Percentiles rank a stretch among this genome's conserved stretches.
Evolutionary conservation across 2,329 filamentous ascomycete species (phyloP).

Genomic region (Penicillium sclerotigenum): DNA sequence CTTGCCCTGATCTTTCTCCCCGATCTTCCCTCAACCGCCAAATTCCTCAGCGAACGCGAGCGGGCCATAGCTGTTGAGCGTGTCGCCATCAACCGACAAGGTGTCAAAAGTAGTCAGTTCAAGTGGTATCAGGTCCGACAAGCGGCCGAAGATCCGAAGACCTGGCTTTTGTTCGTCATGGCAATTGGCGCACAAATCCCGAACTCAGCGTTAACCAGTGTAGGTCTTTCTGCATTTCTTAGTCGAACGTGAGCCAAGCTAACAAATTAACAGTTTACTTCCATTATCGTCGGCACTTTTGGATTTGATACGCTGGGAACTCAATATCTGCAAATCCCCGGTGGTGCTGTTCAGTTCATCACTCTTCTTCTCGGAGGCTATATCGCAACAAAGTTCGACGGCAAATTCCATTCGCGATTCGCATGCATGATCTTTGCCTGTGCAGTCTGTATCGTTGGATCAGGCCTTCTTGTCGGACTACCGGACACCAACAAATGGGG

Average conservation of each 20-base stretch:
- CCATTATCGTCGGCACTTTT: constrained; percentile 49
- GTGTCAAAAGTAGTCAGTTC: constrained; percentile 54
- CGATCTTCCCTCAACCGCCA: constrained; percentile 46
- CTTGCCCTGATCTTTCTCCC: constrained; percentile 41
- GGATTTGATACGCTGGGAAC: constrained; percentile 51
- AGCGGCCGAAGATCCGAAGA: constrained; percentile 54
- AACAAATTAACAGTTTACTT: constrained; percentile 42
- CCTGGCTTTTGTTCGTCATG: constrained; percentile 57
- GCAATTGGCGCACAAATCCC: constrained; percentile 55
- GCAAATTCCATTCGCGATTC: constrained; percentile 50
- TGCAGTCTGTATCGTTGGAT: constrained; percentile 53
- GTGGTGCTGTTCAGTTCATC: constrained; percentile 56
- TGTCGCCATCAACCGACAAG: constrained; percentile 51
- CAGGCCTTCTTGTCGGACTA: constrained; percentile 52
- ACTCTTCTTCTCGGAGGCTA: constrained; percentile 52
- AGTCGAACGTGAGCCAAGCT: background rate
- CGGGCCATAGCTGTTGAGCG: constrained; percentile 55
- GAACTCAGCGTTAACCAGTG: constrained; percentile 55
- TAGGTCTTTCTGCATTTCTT: constrained; percentile 5
- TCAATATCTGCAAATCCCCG: constrained; percentile 60
- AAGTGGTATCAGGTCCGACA: constrained; percentile 48
- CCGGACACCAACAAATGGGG: constrained; percentile 55
- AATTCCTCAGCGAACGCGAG: constrained; percentile 48
- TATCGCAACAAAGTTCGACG: constrained; percentile 50
- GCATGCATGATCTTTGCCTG: constrained; percentile 57